phyloP scores from a whole-genome alignment of 139 green algal genomes.

The Coelastrella sp. region DNA sequence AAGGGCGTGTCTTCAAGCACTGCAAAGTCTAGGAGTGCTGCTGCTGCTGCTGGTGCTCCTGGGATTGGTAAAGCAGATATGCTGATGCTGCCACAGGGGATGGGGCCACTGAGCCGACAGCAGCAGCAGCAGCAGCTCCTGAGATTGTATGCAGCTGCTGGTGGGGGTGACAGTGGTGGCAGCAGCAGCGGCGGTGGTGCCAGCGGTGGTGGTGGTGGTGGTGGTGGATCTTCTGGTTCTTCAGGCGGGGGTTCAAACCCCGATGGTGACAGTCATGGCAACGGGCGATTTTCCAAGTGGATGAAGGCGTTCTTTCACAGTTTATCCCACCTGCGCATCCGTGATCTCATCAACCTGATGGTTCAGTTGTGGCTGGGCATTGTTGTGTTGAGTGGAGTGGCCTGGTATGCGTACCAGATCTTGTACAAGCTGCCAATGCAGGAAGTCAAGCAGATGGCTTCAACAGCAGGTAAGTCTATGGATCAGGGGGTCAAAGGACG shows the following conservation, averaged over 20 bases:
- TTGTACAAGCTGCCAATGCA: conserved; percentile 33
- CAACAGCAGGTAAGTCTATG: conserved; percentile 4
- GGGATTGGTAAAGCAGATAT: neutral
- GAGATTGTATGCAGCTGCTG: neutral
- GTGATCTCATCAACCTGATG: neutral
- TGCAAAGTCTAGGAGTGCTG: neutral
- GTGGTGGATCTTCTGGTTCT: neutral
- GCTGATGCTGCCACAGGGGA: neutral
- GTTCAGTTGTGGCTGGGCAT: conserved; percentile 10
- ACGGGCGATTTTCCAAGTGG: neutral
- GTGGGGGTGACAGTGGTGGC: neutral
- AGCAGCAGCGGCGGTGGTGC: neutral
- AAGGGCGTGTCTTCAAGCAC: neutral
- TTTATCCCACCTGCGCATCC: neutral
- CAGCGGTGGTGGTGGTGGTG: neutral
- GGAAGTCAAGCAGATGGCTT: conserved; percentile 23
- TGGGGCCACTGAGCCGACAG: neutral
- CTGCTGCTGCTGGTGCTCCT: neutral
- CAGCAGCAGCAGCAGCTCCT: conserved; percentile 18
- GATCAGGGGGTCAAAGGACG: neutral
- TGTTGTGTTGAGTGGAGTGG: conserved; percentile 13
- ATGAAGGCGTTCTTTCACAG: neutral
- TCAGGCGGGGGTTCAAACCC: neutral
- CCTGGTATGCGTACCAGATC: conserved; percentile 34
- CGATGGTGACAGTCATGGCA: neutral